Base-by-base conservation (phyloP, 768 basidiomycete genomes). In the Coprinopsis marcescibilis region DNA sequence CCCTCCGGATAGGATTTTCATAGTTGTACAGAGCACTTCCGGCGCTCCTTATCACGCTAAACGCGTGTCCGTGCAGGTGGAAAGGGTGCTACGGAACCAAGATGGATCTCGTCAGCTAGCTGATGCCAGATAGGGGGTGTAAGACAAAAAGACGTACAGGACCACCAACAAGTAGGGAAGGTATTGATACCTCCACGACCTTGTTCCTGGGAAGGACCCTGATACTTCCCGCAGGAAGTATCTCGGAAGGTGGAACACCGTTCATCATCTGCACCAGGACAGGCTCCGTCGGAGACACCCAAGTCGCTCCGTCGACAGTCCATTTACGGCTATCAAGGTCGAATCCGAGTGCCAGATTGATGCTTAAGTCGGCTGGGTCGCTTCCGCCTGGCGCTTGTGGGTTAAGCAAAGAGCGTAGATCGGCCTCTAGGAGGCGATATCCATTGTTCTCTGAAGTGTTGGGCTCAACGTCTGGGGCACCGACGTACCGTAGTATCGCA, bases 401-500 rank as follows among this genome's bases (percentile, higher is more conserved):
- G 24, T 61, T 60, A 3, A 21, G 47, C 7, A 65, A 51, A 7
- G 67, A 63, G 27, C 61, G 66, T 0, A 77, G 61, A 19, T 62
- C 51, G 0, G 61, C 63, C 52, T 76, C 75, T 2, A 62, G 32
- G 21, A 76, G 53, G 0, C 58, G 61, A n/a, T 57, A 65, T 0
- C 24, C 48, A 14, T 39, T 57, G 10, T 46, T 20, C 1, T 62
- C 55, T 4, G 65, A 58, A 2, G 68, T 69, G 0, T 63, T 68
- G 1, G 77, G 77, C 26, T 77, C 65, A 1, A 45, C 51, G 12
- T 36, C 45, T 1, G 62, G 51, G 0, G 74, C 76, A 14, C 74
- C 73, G 7, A 34, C 46, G 55, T 80, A 80, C 11, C 73, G 69
- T 7, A 78, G 59, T 38, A 79, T 76, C 1, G 75, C 81, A 12